Base-by-base conservation (phyloP, 352 stramenopile genomes). In the Globisporangium radiosum region DNA sequence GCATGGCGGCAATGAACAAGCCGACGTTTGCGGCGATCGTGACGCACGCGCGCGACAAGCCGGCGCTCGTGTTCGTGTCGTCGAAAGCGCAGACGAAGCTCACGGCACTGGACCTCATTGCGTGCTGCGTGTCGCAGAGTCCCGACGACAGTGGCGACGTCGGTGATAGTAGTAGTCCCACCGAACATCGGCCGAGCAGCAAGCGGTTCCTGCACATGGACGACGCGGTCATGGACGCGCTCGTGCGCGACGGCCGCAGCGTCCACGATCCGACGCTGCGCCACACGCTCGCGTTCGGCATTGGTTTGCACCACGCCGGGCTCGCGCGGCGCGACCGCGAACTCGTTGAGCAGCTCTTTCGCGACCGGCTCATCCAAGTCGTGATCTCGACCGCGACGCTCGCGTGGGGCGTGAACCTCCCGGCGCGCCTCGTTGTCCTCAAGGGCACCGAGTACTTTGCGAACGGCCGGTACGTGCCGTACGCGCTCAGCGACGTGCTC, bases 1-100 rank as follows among this genome's bases (percentile, higher is more conserved):
- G 97, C 14, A 99, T 99, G 97, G 93, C 95, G 4, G 98, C 95
- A 8, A 99, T 99, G 97, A 99, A 99, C 76, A 99, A 99, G 54
- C 97, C 97, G 6, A 98, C 93, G 6, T 99, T 98, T 64, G 92
- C 96, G 58, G 94, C 96, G 19, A 99, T 99, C 56, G 94, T 97
- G 66, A 76, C 97, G 47, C 88, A 99, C 63, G 96, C 94, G 44
- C 85, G 88, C 0, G 87, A 80, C 8, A 97, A 98, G 60, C 97
- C 97, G 0, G 82, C 87, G 42, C 81, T 99, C 0, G 95, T 99
- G 52, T 99, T 99, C 73, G 97, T 99, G 56, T 97, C 96, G n/a
- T 99, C 95, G 7, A 90, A 98, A 58, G 87, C 97, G 8, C 96
- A 99, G 72, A 99, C 97, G 33, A 89, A 97, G 43, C 73, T 99